phyloP scores from a whole-genome alignment of 257 asterid species.

The Orobanche coerulescens region DNA sequence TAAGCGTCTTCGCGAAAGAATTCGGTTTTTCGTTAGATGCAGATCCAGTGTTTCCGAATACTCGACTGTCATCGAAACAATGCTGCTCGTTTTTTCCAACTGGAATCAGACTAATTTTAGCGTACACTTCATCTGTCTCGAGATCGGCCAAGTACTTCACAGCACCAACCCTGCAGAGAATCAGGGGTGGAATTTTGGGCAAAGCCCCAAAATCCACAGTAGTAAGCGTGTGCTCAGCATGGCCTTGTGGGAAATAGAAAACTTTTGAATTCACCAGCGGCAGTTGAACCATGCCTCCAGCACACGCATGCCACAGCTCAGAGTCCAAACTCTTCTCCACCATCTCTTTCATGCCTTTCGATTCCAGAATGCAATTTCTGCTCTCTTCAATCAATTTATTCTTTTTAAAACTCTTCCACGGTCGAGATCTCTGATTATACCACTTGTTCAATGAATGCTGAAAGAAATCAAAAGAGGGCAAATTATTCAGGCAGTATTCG shows the following conservation, averaged over 20 bases:
- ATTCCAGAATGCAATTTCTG: too few species aligned
- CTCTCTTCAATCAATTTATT: constrained; percentile 10
- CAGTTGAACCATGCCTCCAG: constrained; percentile 46
- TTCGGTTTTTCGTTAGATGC: constrained; percentile 27
- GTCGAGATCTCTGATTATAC: too few species aligned
- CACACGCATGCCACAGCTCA: constrained; percentile 50
- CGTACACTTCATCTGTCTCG: constrained; percentile 48
- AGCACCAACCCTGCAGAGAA: constrained; percentile 40
- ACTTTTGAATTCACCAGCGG: constrained; percentile 41
- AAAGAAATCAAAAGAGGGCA: constrained; percentile 11
- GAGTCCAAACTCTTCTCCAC: constrained; percentile 39
- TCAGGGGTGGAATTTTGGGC: constrained; percentile 36
- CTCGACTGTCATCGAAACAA: constrained; percentile 29
- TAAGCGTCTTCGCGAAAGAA: constrained; percentile 41
- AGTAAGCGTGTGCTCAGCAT: constrained; percentile 40
- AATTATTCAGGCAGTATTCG: neutral
- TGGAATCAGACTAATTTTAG: constrained; percentile 38
- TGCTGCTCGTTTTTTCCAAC: constrained; percentile 24
- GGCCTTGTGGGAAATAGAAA: constrained; percentile 54
- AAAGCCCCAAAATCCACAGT: constrained; percentile 38
- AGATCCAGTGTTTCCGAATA: constrained; percentile 23
- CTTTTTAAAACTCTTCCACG: neutral
- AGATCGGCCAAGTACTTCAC: constrained; percentile 37
- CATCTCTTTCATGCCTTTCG: constrained; percentile 20
- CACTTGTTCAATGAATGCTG: constrained; percentile 25